phyloP scores from a whole-genome alignment of 1,284 basidiomycete genomes.

The Leccinum cinnamomeum region DNA sequence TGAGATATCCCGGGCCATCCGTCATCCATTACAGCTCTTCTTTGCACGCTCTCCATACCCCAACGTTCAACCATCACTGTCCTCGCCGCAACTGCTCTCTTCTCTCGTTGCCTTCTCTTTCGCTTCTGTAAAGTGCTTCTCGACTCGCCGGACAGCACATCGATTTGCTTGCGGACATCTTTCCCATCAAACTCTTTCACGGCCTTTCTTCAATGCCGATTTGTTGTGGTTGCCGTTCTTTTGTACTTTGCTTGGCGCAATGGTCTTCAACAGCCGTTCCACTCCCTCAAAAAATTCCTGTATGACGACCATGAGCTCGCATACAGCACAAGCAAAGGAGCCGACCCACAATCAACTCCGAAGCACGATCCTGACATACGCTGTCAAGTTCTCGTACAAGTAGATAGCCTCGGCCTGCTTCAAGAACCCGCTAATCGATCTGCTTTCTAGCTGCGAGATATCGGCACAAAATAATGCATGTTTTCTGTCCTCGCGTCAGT shows the following conservation, averaged over 20 bases:
- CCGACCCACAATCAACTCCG: conserved; percentile 76
- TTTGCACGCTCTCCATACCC: too few species aligned
- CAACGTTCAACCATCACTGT: too few species aligned
- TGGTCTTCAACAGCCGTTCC: conserved; percentile 81
- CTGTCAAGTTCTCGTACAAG: conserved; percentile 74
- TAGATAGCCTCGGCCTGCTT: conserved; percentile 82
- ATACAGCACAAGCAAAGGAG: neutral
- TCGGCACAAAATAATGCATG: conserved; percentile 92
- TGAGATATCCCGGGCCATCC: too few species aligned
- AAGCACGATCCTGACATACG: conserved; percentile 87
- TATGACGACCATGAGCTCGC: conserved; percentile 12
- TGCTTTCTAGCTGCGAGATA: conserved; percentile 66
- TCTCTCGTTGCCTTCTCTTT: too few species aligned
- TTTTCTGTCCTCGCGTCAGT: conserved; percentile 65
- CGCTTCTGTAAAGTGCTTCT: conserved; percentile 91
- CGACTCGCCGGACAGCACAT: conserved; percentile 87
- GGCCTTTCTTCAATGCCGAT: conserved; percentile 75
- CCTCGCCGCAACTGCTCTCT: too few species aligned
- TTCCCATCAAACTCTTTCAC: conserved; percentile 86
- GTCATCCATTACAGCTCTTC: too few species aligned
- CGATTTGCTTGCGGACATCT: conserved; percentile 85
- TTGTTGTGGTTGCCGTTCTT: conserved; percentile 79
- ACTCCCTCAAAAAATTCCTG: conserved; percentile 96
- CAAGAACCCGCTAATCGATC: conserved; percentile 68
- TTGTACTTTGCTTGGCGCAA: conserved; percentile 77